phyloP scores from a whole-genome alignment of 768 basidiomycete species.

The Suillus luteus region DNA sequence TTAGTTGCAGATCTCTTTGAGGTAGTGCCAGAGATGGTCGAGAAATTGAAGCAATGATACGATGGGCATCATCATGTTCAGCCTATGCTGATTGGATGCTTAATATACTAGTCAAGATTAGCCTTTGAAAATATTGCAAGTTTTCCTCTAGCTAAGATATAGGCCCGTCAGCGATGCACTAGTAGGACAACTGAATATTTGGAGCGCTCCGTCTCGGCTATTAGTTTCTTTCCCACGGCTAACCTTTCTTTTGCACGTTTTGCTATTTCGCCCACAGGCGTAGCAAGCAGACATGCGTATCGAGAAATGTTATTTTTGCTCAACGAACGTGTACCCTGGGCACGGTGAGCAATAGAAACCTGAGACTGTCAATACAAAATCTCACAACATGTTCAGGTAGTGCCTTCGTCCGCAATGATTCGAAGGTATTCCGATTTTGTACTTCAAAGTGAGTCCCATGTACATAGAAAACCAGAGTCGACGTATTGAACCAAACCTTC shows the following conservation, averaged over 20 bases:
- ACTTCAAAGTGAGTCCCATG: conserved; percentile 78
- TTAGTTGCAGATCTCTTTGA: conserved; percentile 94
- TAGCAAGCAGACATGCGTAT: conserved; percentile 66
- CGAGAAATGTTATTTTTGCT: conserved; percentile 99
- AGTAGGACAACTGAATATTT: background rate
- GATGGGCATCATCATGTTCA: background rate
- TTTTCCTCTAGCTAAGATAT: background rate
- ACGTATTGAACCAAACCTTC: conserved; percentile 14
- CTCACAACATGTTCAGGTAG: conserved; percentile 50
- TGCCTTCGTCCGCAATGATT: conserved; percentile 96
- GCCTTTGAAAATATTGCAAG: background rate
- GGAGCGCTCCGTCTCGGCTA: background rate
- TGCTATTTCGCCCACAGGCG: background rate
- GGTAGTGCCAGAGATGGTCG: conserved; percentile 85
- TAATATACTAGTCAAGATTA: background rate
- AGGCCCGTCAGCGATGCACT: background rate
- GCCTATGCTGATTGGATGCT: background rate
- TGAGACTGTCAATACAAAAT: background rate
- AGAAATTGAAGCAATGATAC: conserved; percentile 71
- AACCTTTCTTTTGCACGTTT: conserved; percentile 5
- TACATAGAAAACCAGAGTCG: background rate
- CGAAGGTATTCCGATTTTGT: conserved; percentile 97
- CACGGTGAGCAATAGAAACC: conserved; percentile 59
- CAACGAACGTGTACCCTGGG: conserved; percentile 94
- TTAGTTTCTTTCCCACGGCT: conserved; percentile 27